Base-by-base conservation (phyloP, 2,329 filamentous ascomycete genomes). In the Aspergillus calidoustus region DNA sequence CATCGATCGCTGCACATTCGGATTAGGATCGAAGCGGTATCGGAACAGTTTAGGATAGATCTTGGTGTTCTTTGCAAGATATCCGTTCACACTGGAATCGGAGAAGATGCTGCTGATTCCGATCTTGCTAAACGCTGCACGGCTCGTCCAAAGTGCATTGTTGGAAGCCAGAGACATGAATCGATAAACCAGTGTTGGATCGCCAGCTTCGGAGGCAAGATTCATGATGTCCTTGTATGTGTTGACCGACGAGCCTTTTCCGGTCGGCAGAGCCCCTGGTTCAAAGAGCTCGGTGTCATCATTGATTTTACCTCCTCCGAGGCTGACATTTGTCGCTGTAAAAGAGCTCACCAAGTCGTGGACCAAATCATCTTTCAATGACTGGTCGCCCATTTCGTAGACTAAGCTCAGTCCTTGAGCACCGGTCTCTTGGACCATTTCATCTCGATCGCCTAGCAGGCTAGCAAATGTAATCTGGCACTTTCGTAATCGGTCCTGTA, bases 141-240 rank as follows among this genome's bases (percentile, higher is more conserved):
- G 87, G n/a, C 93, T 96, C 1, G 93, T 94, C 95, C 95, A 99
- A 17, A 96, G 96, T 0, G 93, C 93, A 52, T 96, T 96, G 71
- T 97, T 97, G 1, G 93, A 92, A 3, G 95, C 95, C 68, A 99
- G 84, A 0, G 93, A 94, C 95, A 99, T 99, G 79, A 99, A 98
- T 64, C 93, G 92, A 81, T 99, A 99, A 1, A 98, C 91, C n/a
- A 99, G 82, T 68, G 91, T 93, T 61, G 95, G 94, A 71, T 99
- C 94, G 11, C 95, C 95, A 38, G 97, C 93, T 78, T 99, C 95
- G 48, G 94, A 92, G n/a, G 95, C 95, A 52, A 99, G 82, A 68
- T 85, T 95, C 76, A 99, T 91, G 67, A 99, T 98, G 72, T 99
- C 95, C 74, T 96, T 97, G 81, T 99, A 99, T 0, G 94, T 98